These are phyloP conservation scores for Chrysopogon serrulatus DNA, from an alignment of 176 grass and related monocot genomes.

Conservation along the genomic window DNA sequence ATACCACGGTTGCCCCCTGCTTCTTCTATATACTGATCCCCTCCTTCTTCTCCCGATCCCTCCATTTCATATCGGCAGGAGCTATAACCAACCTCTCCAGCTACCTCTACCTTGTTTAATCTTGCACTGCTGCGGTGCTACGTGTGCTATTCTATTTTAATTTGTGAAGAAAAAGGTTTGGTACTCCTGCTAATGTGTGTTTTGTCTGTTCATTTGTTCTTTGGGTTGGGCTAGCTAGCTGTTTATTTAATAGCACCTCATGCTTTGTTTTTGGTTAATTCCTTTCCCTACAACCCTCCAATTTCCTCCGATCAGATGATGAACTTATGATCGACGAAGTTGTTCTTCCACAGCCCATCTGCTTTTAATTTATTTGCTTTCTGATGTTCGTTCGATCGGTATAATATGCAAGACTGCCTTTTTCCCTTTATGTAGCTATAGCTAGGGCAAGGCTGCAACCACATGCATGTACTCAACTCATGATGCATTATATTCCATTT, in stretches of 20 bases:
- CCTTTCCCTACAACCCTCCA: neutral
- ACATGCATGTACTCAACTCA: conserved; percentile 8
- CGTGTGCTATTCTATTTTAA: neutral
- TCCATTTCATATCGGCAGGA: neutral
- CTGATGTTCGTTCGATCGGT: neutral
- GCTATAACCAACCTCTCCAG: conserved; percentile 1
- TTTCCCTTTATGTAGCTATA: no score
- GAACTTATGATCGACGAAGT: neutral
- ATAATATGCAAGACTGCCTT: neutral
- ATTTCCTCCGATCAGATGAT: neutral
- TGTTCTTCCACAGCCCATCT: neutral
- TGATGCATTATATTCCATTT: conserved; percentile 2
- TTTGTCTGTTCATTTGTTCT: neutral
- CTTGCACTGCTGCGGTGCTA: neutral
- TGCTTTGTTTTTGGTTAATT: neutral
- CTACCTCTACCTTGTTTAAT: neutral
- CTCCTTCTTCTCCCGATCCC: neutral
- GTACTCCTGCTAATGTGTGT: neutral
- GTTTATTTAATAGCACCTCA: neutral
- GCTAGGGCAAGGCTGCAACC: conserved; percentile 10
- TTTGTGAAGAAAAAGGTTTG: conserved; percentile 31
- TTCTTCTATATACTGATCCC: conserved; percentile 20
- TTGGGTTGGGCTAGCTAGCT: neutral
- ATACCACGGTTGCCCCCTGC: conserved; percentile 30
- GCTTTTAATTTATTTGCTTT: neutral